A percentile compares a stretch with the other conserved stretches of the same genome.
phyloP scores from a whole-genome alignment of 768 basidiomycete species.

The Rhizopogon vesiculosus region DNA sequence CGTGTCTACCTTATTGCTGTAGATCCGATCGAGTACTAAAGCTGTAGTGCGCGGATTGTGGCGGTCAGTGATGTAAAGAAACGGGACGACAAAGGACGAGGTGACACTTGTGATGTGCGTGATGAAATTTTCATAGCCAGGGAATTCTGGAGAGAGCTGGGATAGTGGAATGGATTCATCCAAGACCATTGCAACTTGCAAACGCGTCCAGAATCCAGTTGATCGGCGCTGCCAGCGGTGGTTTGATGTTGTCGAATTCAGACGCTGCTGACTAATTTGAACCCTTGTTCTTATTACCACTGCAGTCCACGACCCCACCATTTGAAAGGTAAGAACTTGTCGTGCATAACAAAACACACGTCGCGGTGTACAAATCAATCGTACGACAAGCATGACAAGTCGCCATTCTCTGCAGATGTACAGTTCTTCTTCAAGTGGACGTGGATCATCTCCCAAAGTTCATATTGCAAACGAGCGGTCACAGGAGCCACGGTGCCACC shows the following conservation, averaged over 20 bases:
- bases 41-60: slow-evolving; percentile 42
- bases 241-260: slow-evolving; percentile 10
- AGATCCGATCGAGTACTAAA: slow-evolving; percentile 35
- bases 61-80: slow-evolving; percentile 64
- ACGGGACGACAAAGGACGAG: slow-evolving; percentile 46
- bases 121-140: slow-evolving; percentile 20
- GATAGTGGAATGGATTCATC: slow-evolving; percentile 11
- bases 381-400: too few relatives aligned
- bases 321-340: too few relatives aligned
- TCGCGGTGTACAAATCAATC: too few relatives aligned
- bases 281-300: too few relatives aligned
- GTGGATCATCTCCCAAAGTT: too few relatives aligned
- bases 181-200: slow-evolving; percentile 5
- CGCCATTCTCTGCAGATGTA: slow-evolving; percentile 31
- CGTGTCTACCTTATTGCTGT: slow-evolving; percentile 21
- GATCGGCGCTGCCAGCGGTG: not conserved
- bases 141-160: slow-evolving; percentile 10
- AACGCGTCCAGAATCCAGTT: not conserved
- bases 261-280: slow-evolving; percentile 10
- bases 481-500: too few relatives aligned
- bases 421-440: too few relatives aligned
- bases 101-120: slow-evolving; percentile 26
- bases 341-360: too few relatives aligned
- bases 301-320: too few relatives aligned
- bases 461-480: too few relatives aligned